Evolutionary conservation across 2,329 filamentous ascomycete genomes (phyloP).

Genomic region (Pseudocercospora pini-densiflorae): DNA sequence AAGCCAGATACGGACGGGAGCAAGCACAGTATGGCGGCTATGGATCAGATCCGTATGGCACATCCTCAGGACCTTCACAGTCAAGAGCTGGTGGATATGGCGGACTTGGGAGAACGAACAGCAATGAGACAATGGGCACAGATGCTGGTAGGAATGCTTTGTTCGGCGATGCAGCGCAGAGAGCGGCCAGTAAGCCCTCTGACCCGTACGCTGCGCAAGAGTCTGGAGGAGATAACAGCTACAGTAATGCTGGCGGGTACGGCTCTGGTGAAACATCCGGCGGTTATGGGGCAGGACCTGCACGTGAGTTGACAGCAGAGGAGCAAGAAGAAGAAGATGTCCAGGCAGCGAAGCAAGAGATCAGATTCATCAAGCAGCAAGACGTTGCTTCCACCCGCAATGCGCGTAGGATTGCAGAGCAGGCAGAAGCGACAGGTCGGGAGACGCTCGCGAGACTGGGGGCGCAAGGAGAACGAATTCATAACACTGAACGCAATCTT

Average conservation of each 20-base stretch:
- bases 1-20: slow-evolving; percentile 31
- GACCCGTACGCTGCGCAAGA: slow-evolving; percentile 42
- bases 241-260: slow-evolving; percentile 39
- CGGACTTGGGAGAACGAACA: slow-evolving; percentile 56
- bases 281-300: slow-evolving; percentile 61
- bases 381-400: slow-evolving; percentile 75
- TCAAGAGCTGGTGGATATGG: slow-evolving; percentile 59
- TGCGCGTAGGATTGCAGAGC: slow-evolving; percentile 68
- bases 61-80: slow-evolving; percentile 20
- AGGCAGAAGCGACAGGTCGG: slow-evolving; percentile 72
- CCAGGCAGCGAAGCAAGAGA: slow-evolving; percentile 73
- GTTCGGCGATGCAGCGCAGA: slow-evolving; percentile 62
- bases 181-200: slow-evolving; percentile 52
- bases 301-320: slow-evolving; percentile 82
- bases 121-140: slow-evolving; percentile 54
- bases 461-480: slow-evolving; percentile 77
- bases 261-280: slow-evolving; percentile 35
- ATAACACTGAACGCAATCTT: slow-evolving; percentile 82
- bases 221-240: slow-evolving; percentile 33
- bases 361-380: slow-evolving; percentile 75
- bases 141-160: slow-evolving; percentile 67
- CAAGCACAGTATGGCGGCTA: slow-evolving; percentile 50
- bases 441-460: slow-evolving; percentile 75
- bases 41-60: slow-evolving; percentile 58
- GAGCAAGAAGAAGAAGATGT: slow-evolving; percentile 76